Conservation (phyloP, 805 yeast genomes). For the Saccharomycopsis schoenii region DNA sequence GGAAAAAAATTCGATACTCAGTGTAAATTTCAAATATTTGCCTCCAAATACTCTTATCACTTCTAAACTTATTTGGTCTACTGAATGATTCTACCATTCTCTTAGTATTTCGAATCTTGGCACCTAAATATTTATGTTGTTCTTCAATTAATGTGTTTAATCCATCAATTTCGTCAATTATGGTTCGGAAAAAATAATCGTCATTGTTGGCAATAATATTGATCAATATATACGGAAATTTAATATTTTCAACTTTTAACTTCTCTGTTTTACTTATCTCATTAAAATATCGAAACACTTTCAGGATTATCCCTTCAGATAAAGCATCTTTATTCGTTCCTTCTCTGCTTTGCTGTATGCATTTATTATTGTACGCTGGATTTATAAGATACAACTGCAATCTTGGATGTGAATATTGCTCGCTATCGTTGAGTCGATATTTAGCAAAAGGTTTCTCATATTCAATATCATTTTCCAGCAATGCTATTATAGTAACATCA, state of each 20-base stretch:
- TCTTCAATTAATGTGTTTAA: constrained; percentile 28
- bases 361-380: background rate
- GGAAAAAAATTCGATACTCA: constrained; percentile 57
- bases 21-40: constrained; percentile 54
- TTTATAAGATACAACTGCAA: constrained; percentile 4
- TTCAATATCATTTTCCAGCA: background rate
- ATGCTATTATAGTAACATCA: background rate
- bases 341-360: background rate
- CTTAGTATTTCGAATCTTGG: constrained; percentile 35
- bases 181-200: constrained; percentile 47
- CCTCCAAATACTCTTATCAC: constrained; percentile 62
- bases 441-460: constrained; percentile 1
- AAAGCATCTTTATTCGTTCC: background rate
- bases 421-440: constrained; percentile 10
- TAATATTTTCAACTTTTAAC: constrained; percentile 17
- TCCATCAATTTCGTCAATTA: constrained; percentile 42
- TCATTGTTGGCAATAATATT: constrained; percentile 30
- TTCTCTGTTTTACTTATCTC: constrained; percentile 18
- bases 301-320: background rate
- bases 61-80: constrained; percentile 32
- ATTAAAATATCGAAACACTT: constrained; percentile 11
- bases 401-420: constrained; percentile 11
- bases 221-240: constrained; percentile 31
- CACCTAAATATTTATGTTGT: constrained; percentile 35
- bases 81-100: constrained; percentile 30